Conservation (phyloP, 73 alveolate genomes). For the Paramecium sonneborni region DNA sequence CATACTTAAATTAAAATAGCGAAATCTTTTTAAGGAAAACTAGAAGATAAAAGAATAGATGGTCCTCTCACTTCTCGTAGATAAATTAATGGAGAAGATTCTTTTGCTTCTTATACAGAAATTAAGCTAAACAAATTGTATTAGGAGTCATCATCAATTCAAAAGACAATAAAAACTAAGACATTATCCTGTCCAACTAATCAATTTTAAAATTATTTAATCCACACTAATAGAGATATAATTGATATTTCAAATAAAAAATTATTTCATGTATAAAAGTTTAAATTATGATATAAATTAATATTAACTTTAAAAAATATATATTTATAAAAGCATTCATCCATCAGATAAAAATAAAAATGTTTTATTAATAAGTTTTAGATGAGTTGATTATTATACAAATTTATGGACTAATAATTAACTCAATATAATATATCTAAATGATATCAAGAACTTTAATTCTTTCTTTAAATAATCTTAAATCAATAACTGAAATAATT, state of each 20-base stretch:
- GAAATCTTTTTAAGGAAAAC: background rate
- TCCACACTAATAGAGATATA: conserved; percentile 36
- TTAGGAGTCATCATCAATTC: background rate
- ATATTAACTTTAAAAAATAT: background rate
- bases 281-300: background rate
- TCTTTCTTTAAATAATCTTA: background rate
- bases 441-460: background rate
- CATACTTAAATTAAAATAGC: background rate
- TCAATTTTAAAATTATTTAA: background rate
- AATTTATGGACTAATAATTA: no score
- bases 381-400: no score
- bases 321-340: background rate
- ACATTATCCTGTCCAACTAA: background rate
- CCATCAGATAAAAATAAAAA: background rate
- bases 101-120: conserved; percentile 52
- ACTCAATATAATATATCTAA: no score
- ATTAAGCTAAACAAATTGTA: background rate
- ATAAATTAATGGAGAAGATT: background rate
- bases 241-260: conserved; percentile 46
- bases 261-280: conserved; percentile 18
- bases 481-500: background rate
- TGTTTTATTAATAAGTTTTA: no score
- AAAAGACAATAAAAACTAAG: background rate
- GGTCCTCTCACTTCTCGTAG: background rate
- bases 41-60: background rate